phyloP scores from a whole-genome alignment of 306 rosid species.

The Ziziphus jujuba region DNA sequence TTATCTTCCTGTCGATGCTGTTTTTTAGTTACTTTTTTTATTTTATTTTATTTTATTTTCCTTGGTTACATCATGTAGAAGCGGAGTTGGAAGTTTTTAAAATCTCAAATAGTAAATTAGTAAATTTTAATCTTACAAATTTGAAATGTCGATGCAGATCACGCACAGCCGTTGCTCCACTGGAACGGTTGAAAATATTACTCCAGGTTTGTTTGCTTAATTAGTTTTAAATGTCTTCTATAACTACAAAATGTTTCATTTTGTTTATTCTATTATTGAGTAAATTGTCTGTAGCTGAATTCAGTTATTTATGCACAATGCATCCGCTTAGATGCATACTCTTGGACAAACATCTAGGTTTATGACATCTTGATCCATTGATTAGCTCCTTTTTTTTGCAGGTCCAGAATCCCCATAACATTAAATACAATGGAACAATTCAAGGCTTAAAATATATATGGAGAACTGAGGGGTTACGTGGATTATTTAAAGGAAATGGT shows the following conservation, averaged over 20 bases:
- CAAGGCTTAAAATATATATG: constrained; percentile 95
- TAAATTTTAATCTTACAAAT: too few relatives aligned
- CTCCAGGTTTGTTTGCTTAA: constrained; percentile 65
- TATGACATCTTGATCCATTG: background rate
- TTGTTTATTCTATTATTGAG: too few relatives aligned
- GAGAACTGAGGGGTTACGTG: constrained; percentile 95
- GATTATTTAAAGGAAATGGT: constrained; percentile 94
- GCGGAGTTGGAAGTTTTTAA: too few relatives aligned
- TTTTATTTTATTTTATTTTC: too few relatives aligned
- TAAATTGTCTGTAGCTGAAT: background rate
- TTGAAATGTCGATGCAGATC: constrained; percentile 55
- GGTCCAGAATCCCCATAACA: constrained; percentile 94
- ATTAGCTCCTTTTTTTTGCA: constrained; percentile 34
- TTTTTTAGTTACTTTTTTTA: too few relatives aligned
- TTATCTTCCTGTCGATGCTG: too few relatives aligned
- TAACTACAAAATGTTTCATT: background rate
- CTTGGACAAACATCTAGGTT: background rate
- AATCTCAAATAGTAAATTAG: too few relatives aligned
- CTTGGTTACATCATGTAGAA: too few relatives aligned
- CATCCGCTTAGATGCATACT: background rate
- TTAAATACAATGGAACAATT: constrained; percentile 87
- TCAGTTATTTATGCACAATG: background rate
- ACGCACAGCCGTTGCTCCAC: constrained; percentile 97
- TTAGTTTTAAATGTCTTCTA: constrained; percentile 16
- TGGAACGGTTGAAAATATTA: constrained; percentile 93